These are phyloP conservation scores for Musa balbisiana DNA, from an alignment of 202 grass and related monocot species.

Conservation along the genomic window DNA sequence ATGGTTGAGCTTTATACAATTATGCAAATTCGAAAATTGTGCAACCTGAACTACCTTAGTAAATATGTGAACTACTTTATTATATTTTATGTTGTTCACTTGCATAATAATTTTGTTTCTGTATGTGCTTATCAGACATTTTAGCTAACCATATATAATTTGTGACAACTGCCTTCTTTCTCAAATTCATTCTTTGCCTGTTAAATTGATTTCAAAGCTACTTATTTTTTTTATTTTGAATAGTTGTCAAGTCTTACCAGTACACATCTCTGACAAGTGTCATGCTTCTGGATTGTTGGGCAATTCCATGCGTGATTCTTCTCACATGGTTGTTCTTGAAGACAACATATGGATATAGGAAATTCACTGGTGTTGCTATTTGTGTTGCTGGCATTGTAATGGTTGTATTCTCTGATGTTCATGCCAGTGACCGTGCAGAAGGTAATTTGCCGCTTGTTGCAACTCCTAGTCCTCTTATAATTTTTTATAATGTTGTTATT, in stretches of 20 bases:
- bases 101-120: neutral
- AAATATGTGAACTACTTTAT: neutral
- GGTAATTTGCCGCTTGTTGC: slow-evolving; percentile 18
- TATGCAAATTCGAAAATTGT: too few species aligned
- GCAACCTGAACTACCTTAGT: too few species aligned
- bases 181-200: neutral
- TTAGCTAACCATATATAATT: too few species aligned
- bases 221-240: neutral
- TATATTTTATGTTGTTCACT: neutral
- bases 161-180: neutral
- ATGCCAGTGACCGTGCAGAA: slow-evolving; percentile 55
- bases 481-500: too few species aligned
- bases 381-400: slow-evolving; percentile 64
- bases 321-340: slow-evolving; percentile 78
- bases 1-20: neutral
- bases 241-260: slow-evolving; percentile 86
- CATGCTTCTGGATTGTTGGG: slow-evolving; percentile 91
- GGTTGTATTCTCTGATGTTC: slow-evolving; percentile 76
- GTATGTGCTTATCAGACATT: too few species aligned
- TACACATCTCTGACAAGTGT: slow-evolving; percentile 92
- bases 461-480: neutral
- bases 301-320: slow-evolving; percentile 84
- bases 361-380: slow-evolving; percentile 55
- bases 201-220: neutral
- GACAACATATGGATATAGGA: slow-evolving; percentile 63